Base-by-base conservation (phyloP, 1,284 basidiomycete species). In the Apiotrichum montevideense region DNA sequence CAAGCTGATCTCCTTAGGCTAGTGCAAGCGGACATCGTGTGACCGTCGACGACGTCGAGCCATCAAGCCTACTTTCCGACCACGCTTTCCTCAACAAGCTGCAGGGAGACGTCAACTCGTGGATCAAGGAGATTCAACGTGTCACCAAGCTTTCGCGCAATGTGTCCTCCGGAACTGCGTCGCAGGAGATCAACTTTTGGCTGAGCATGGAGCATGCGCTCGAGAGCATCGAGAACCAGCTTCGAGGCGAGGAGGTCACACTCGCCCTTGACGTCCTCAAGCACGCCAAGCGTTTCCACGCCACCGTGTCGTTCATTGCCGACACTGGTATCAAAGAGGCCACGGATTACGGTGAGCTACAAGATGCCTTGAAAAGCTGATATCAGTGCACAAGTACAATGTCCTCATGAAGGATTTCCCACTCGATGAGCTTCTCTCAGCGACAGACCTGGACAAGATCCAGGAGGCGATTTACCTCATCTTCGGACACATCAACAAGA, bases 181-280 rank as follows among this genome's bases (percentile, higher is more conserved):
- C 91, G 1, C 96, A 99, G 70, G 95, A 98, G 74, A 91, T 98
- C 80, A 98, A 98, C 77, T 98, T 98, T 71, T 98, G 96, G 95
- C 79, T 97, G 37, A 90, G 87, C 71, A 83, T 97, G 77, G 95
- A 98, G 73, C 82, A 88, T 53, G 94, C 94, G 1, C 77, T 98
- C 60, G 95, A 98, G 69, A 87, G 84, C 0, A 97, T 98, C 69
- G 94, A 98, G 72, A 80, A 84, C 1, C 96, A 98, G 72, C 81
- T 98, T 54, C 82, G 87, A 60, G 90, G 90, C 63, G 93, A 97
- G 55, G 90, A 93, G 70, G 90, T 98, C 58, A 85, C 85, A 52
- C 85, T 98, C 81, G 93, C 96, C 21, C 88, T 98, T 82, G 95
- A 96, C 63, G 90, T 93, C 63, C 80, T 98, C 58, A 84, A 93